Percentiles rank a stretch among this genome's conserved stretches.
Conservation (phyloP, 768 basidiomycete genomes). For the Kwoniella europaea region DNA sequence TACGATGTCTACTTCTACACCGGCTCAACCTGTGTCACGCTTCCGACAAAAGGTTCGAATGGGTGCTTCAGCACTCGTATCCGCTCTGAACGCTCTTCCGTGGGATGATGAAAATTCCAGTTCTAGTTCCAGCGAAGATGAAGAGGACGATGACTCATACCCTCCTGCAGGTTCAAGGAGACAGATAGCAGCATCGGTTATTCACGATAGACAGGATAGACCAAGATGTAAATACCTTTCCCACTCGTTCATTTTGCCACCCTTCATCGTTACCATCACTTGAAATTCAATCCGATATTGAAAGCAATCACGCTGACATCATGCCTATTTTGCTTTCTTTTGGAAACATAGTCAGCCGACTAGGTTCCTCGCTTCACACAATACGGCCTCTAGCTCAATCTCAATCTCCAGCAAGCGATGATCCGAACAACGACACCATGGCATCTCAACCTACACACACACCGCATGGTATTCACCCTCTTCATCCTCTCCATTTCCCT, state of each 20-base stretch:
- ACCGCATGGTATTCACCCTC: conserved; percentile 16
- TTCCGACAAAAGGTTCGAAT: conserved; percentile 41
- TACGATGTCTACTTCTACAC: conserved; percentile 3
- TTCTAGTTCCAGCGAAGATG: conserved; percentile 34
- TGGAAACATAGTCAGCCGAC: conserved; percentile 31
- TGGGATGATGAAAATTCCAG: conserved; percentile 37
- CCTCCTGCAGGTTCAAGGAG: conserved; percentile 6
- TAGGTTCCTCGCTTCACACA: conserved; percentile 49
- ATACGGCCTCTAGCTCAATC: conserved; percentile 40
- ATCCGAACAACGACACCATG: not conserved
- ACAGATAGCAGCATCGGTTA: conserved; percentile 12
- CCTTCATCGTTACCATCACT: not conserved
- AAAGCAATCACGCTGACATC: not conserved
- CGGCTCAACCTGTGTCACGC: not conserved
- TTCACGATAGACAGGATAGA: conserved; percentile 10
- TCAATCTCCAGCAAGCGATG: not conserved
- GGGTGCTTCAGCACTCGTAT: conserved; percentile 53
- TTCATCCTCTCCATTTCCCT: conserved; percentile 41
- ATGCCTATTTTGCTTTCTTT: conserved; percentile 8
- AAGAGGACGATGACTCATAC: conserved; percentile 17
- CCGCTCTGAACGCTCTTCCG: conserved; percentile 49
- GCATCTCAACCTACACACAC: conserved; percentile 4
- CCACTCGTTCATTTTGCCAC: conserved; percentile 3
- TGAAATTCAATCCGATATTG: not conserved
- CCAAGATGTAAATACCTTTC: conserved; percentile 30